phyloP scores from a whole-genome alignment of 164 flowering plant species.

The Vitis rupestris region DNA sequence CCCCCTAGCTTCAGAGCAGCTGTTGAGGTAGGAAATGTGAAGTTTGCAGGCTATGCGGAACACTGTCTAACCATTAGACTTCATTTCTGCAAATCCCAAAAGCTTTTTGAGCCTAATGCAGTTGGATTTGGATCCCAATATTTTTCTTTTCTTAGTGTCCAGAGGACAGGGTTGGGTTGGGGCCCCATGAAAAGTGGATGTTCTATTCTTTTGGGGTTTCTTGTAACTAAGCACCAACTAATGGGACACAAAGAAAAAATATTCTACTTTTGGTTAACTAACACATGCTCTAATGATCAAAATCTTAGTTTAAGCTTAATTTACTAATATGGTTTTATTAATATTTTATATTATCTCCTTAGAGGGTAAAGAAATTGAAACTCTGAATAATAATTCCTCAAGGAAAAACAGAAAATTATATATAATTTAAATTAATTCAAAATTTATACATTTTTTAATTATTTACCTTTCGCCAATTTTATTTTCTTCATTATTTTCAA shows the following conservation, averaged over 20 bases:
- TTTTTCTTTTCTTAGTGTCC: neutral
- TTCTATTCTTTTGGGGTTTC: neutral
- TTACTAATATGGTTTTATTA: neutral
- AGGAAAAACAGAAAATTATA: too few species aligned
- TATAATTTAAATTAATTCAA: too few species aligned
- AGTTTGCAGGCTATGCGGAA: neutral
- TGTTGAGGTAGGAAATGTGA: neutral
- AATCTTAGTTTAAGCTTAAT: neutral
- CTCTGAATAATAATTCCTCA: too few species aligned
- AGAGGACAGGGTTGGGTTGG: neutral
- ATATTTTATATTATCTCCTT: too few species aligned
- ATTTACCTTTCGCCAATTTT: too few species aligned
- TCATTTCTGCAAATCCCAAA: neutral
- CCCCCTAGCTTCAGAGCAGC: neutral
- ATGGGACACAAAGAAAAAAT: neutral
- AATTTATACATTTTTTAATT: too few species aligned
- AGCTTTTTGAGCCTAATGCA: neutral
- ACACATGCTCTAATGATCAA: slow-evolving; percentile 1
- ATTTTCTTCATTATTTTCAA: too few species aligned
- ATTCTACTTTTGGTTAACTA: slow-evolving; percentile 1
- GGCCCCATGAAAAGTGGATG: neutral
- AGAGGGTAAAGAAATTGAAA: too few species aligned
- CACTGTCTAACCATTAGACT: slow-evolving; percentile 1
- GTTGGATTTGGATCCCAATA: neutral
- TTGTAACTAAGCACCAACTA: neutral